Percentiles rank a stretch among this genome's conserved stretches.
Conservation (phyloP, 345 rosid species). For the Eucalyptus cloeziana region DNA sequence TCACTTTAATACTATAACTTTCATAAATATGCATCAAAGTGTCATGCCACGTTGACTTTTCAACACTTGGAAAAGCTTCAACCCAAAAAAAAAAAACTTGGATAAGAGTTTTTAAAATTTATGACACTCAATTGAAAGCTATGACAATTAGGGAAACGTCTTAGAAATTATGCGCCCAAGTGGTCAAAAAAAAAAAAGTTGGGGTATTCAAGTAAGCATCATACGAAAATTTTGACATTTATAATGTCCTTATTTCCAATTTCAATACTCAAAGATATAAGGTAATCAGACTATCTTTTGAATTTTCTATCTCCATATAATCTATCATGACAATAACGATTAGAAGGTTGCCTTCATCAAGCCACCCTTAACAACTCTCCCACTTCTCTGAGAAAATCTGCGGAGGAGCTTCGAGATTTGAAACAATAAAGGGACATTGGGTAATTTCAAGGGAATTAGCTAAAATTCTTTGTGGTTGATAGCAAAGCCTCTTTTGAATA, state of each 20-base stretch:
- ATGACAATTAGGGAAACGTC: neutral
- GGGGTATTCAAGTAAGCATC: neutral
- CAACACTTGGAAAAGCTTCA: too few species aligned
- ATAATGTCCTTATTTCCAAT: too few species aligned
- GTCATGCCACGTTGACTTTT: too few species aligned
- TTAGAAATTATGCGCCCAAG: fast-evolving
- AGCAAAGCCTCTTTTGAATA: neutral
- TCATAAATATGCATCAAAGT: too few species aligned
- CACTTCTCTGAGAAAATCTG: neutral
- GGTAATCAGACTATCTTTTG: neutral
- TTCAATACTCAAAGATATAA: neutral
- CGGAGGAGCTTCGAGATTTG: neutral
- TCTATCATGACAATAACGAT: neutral
- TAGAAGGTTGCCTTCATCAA: neutral
- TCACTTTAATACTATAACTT: too few species aligned
- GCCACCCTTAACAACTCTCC: neutral
- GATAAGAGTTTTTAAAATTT: neutral
- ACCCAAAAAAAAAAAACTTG: too few species aligned
- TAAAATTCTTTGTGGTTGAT: neutral
- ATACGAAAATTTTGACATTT: too few species aligned
- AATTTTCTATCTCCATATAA: neutral
- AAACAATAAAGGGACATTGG: neutral
- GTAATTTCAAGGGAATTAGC: neutral
- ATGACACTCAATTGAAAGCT: too few species aligned
- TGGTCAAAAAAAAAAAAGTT: fast-evolving